A percentile compares a stretch with the other conserved stretches of the same genome.
phyloP scores from a whole-genome alignment of 192 early-diverging fungal genomes.

The Entomortierella beljakovae region DNA sequence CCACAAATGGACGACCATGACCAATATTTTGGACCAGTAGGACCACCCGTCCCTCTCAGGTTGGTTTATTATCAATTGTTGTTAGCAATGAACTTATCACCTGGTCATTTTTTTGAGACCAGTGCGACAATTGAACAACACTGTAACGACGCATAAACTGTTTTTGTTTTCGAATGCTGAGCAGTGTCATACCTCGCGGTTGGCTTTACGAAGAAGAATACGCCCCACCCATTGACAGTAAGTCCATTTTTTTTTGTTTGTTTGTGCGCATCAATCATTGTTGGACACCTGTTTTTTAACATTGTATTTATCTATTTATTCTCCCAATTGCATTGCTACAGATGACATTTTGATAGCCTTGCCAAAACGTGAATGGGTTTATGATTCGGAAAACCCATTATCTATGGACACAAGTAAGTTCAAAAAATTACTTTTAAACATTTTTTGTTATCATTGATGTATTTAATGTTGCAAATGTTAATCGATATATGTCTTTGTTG shows the following conservation, averaged over 20 bases:
- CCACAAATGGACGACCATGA: constrained; percentile 50
- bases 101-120: not conserved
- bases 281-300: not conserved
- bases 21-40: constrained; percentile 5
- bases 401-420: constrained; percentile 53
- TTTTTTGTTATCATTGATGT: no score
- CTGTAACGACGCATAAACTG: constrained; percentile 50
- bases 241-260: constrained; percentile 7
- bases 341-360: constrained; percentile 41
- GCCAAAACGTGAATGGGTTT: constrained; percentile 46
- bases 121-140: constrained; percentile 8
- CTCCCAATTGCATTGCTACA: not conserved
- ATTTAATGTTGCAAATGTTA: no score
- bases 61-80: constrained; percentile 12
- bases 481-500: no score
- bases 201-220: constrained; percentile 46
- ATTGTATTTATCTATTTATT: not conserved
- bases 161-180: constrained; percentile 38
- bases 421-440: no score
- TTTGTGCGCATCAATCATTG: not conserved
- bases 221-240: constrained; percentile 28
- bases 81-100: not conserved
- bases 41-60: constrained; percentile 45
- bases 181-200: constrained; percentile 50
- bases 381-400: constrained; percentile 37